A percentile compares a stretch with the other conserved stretches of the same genome.
Evolutionary conservation across 2,329 filamentous ascomycete species (phyloP).

Genomic region (Penicillium sp.): DNA sequence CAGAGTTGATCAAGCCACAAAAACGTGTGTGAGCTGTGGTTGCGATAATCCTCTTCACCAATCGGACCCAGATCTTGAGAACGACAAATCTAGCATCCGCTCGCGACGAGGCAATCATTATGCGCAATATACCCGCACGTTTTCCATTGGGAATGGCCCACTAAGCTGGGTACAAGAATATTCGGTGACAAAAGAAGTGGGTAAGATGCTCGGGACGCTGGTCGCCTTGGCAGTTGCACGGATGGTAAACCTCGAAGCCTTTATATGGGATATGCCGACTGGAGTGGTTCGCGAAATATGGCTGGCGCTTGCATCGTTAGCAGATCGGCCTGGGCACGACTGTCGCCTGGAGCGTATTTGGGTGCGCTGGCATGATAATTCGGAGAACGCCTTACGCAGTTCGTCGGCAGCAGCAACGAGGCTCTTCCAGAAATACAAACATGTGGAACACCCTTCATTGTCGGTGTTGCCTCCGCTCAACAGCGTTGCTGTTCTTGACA

Average conservation of each 20-base stretch:
- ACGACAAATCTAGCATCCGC: constrained; percentile 9
- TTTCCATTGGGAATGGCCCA: constrained; percentile 80
- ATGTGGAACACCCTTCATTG: constrained; percentile 76
- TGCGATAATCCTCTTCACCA: constrained; percentile 25
- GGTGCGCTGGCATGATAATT: constrained; percentile 81
- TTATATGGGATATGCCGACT: constrained; percentile 87
- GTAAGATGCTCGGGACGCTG: constrained; percentile 84
- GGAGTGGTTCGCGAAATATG: constrained; percentile 79
- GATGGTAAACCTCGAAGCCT: constrained; percentile 78
- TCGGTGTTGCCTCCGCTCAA: constrained; percentile 73
- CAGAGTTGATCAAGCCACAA: not conserved
- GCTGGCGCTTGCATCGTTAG: constrained; percentile 71
- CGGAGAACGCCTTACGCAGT: constrained; percentile 41
- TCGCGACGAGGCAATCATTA: constrained; percentile 68
- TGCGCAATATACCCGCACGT: constrained; percentile 75
- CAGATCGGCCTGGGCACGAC: constrained; percentile 59
- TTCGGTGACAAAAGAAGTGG: constrained; percentile 76
- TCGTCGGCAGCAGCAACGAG: constrained; percentile 20
- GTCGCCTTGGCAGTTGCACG: constrained; percentile 76
- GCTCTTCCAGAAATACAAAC: constrained; percentile 54
- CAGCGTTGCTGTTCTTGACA: constrained; percentile 73
- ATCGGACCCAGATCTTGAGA: not conserved
- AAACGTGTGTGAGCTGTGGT: constrained; percentile 33
- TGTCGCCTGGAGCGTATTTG: constrained; percentile 72
- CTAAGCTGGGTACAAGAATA: constrained; percentile 77